Evolutionary conservation across 495 filamentous ascomycete genomes (phyloP), one percentile per base, ranked within the genome.

Genomic region (Polyplosphaeria fusca): DNA sequence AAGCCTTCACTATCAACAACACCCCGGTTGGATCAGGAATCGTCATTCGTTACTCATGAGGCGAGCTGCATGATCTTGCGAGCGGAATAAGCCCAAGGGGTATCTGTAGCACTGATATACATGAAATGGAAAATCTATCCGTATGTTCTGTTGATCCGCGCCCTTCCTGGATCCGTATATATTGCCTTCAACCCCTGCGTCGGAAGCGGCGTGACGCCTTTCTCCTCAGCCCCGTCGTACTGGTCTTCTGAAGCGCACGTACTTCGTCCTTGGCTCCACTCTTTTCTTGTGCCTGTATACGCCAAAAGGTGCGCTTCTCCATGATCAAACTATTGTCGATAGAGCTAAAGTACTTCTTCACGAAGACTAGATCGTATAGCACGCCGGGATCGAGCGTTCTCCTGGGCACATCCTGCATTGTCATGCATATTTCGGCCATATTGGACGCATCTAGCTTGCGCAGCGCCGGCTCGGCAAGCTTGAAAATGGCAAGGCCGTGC

Each of bases 361-460:
- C 52, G 37, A 55, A 55, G 1, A 48, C 61, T 7, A 47, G 12
- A n/a, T 95, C 89, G 68, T 96, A 79, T 12, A 98, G 71, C 5
- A 71, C 67, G 61, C 92, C 92, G 52, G 83, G 86, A 70, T 98
- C 91, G 42, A 97, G 58, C 52, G 96, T 73, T 32, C 78, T 76
- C 48, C 91, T 78, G 7, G 93, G 93, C 22, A 96, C 81, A n/a
- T 85, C 83, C 69, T 98, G 93, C 26, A 98, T 89, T 9, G 95
- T 82, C 70, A 95, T 89, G 70, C 96, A 96, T 48, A 95, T 87
- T 73, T 98, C 93, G 89, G 95, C 95, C 39, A 42, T 42, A 67
- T 97, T 92, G 43, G 30, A 16, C 1, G 50, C 43, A 19, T 75
- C 79, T 3, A 96, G 85, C 4, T 77, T 80, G 60, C 84, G 81